phyloP scores from a whole-genome alignment of 306 rosid genomes.

The Myrica gale region DNA sequence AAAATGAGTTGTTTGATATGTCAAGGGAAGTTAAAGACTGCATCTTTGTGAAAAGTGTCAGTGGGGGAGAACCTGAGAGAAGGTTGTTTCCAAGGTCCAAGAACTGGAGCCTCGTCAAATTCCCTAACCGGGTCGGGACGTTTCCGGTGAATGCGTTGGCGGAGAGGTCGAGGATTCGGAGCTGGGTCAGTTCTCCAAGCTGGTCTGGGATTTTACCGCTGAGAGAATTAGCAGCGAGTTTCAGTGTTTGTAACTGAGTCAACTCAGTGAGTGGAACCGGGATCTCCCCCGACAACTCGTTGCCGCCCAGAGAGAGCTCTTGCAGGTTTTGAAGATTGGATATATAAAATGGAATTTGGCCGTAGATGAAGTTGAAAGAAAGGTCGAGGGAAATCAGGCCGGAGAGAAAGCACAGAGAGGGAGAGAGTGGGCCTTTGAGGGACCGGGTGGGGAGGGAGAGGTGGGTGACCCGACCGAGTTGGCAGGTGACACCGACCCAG shows the following conservation, averaged over 20 bases:
- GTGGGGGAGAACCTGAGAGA: conserved; percentile 73
- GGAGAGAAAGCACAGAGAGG: conserved; percentile 48
- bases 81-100: conserved; percentile 72
- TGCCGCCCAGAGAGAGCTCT: conserved; percentile 35
- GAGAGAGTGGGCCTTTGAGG: conserved; percentile 53
- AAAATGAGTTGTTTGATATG: conserved; percentile 78
- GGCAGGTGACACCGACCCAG: conserved; percentile 78
- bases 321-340: conserved; percentile 33
- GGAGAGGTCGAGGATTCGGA: conserved; percentile 64
- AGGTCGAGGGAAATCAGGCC: conserved; percentile 63
- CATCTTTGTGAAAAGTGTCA: conserved; percentile 50
- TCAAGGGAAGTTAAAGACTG: conserved; percentile 63
- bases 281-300: conserved; percentile 42
- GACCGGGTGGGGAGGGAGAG: conserved; percentile 49
- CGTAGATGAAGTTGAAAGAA: conserved; percentile 51
- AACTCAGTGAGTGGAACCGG: conserved; percentile 41
- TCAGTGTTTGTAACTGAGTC: conserved; percentile 44
- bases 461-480: conserved; percentile 62
- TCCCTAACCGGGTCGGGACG: conserved; percentile 59
- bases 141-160: conserved; percentile 60
- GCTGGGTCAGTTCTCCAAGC: conserved; percentile 41
- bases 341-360: conserved; percentile 53
- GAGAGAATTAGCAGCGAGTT: conserved; percentile 57
- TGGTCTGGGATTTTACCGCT: conserved; percentile 57
- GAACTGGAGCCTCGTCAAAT: conserved; percentile 55